Percentiles rank a stretch among this genome's conserved stretches.
These are phyloP conservation scores for Rosa chinensis DNA, from an alignment of 306 rosid genomes.

Conservation along the genomic window DNA sequence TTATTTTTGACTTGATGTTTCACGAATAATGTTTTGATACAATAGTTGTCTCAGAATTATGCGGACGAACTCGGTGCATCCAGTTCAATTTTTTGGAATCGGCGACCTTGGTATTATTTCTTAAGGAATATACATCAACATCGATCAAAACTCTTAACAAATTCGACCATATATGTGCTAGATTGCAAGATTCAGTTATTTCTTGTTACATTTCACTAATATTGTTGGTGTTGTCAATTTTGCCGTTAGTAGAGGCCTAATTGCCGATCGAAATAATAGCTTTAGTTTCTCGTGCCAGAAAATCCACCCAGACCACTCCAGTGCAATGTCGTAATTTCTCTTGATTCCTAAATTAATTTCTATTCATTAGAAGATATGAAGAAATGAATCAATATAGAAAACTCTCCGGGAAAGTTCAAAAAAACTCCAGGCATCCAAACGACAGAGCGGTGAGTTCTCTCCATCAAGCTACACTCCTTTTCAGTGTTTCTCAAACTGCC, in stretches of 20 bases:
- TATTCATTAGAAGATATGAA: no score
- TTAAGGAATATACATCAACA: background rate
- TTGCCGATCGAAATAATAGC: no score
- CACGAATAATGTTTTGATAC: no score
- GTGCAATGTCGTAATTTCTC: no score
- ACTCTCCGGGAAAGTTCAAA: constrained; percentile 24
- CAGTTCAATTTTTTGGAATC: background rate
- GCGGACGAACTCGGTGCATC: no score
- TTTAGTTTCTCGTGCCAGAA: no score
- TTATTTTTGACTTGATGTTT: no score
- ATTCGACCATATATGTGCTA: background rate
- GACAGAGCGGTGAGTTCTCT: constrained; percentile 7
- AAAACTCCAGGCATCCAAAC: constrained; percentile 19
- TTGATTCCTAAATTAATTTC: no score
- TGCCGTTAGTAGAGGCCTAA: no score
- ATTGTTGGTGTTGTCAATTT: no score
- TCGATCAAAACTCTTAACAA: background rate
- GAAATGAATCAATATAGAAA: background rate
- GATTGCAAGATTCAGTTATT: background rate
- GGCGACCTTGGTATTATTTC: background rate
- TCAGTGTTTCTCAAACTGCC: constrained; percentile 33
- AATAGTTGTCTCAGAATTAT: no score
- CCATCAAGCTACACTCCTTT: constrained; percentile 29
- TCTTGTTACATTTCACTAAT: background rate
- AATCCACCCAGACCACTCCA: no score